Evolutionary conservation across 768 basidiomycete genomes (phyloP).

Genomic region (Lactarius quietus): DNA sequence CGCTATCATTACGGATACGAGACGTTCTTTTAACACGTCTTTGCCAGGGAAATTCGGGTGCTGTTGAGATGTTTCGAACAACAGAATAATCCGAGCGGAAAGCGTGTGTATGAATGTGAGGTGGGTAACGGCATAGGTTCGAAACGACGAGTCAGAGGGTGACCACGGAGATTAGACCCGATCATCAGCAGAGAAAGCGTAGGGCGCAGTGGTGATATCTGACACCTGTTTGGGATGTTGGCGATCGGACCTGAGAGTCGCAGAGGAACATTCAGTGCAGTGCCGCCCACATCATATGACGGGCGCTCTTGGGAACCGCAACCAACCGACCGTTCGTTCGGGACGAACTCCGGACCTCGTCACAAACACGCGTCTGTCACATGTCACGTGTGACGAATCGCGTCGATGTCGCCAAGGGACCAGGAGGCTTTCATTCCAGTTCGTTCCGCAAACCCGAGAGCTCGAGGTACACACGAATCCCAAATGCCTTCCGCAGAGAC

Average conservation of each 20-base stretch:
- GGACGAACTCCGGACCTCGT: constrained; percentile 3
- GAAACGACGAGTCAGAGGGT: neutral
- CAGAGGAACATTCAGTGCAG: neutral
- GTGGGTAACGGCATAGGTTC: constrained; percentile 1
- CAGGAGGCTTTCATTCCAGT: neutral
- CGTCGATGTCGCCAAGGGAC: neutral
- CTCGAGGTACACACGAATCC: neutral
- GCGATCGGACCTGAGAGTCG: neutral
- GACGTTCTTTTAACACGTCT: neutral
- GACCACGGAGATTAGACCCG: constrained; percentile 5
- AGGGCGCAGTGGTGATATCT: neutral
- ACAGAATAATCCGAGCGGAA: neutral
- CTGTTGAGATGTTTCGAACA: neutral
- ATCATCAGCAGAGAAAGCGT: neutral
- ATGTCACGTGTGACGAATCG: constrained; percentile 23
- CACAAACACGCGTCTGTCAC: constrained; percentile 17
- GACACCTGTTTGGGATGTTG: neutral
- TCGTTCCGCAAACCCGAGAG: neutral
- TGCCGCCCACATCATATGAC: neutral
- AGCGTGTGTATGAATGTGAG: neutral
- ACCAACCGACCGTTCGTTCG: constrained; percentile 1
- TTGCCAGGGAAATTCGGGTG: neutral
- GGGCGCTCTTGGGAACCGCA: neutral
- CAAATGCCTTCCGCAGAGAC: constrained; percentile 24
- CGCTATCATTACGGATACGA: neutral